Evolutionary conservation across 306 rosid species (phyloP).

Genomic region (Acacia crassicarpa): DNA sequence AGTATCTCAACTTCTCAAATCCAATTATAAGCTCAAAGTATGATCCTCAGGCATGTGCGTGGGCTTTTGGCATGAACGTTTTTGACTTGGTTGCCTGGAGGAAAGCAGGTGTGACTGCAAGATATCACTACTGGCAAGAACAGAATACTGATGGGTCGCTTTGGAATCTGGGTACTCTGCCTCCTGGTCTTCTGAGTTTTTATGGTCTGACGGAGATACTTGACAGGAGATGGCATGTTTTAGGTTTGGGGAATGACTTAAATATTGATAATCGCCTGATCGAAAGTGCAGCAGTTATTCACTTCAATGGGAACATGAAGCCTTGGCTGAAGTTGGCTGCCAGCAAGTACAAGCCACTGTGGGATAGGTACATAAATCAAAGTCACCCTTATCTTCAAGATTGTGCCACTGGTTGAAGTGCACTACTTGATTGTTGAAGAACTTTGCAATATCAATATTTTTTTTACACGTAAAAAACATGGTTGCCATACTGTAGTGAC

Average conservation of each 20-base stretch:
- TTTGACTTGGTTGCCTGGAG: constrained; percentile 85
- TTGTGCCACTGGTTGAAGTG: constrained; percentile 63
- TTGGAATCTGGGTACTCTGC: constrained; percentile 85
- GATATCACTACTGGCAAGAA: constrained; percentile 88
- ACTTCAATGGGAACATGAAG: constrained; percentile 92
- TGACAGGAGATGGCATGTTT: constrained; percentile 97
- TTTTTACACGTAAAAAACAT: constrained; percentile 25
- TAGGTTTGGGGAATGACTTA: constrained; percentile 84
- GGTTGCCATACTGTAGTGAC: constrained; percentile 46
- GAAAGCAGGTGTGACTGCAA: constrained; percentile 70
- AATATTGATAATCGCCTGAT: constrained; percentile 76
- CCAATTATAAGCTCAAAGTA: constrained; percentile 81
- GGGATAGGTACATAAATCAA: constrained; percentile 76
- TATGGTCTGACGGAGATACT: constrained; percentile 93
- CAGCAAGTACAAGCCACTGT: constrained; percentile 78
- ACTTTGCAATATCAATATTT: constrained; percentile 34
- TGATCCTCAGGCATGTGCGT: constrained; percentile 90
- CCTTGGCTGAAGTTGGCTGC: constrained; percentile 93
- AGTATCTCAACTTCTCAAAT: constrained; percentile 85
- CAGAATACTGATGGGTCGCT: constrained; percentile 74
- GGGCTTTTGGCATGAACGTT: constrained; percentile 93
- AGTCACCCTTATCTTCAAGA: constrained; percentile 71
- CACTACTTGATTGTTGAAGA: constrained; percentile 46
- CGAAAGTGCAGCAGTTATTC: constrained; percentile 87
- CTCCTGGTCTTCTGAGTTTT: constrained; percentile 83